These are phyloP conservation scores for Wallacemonas collosoma DNA, from an alignment of 208 protist genomes.

Conservation along the genomic window DNA sequence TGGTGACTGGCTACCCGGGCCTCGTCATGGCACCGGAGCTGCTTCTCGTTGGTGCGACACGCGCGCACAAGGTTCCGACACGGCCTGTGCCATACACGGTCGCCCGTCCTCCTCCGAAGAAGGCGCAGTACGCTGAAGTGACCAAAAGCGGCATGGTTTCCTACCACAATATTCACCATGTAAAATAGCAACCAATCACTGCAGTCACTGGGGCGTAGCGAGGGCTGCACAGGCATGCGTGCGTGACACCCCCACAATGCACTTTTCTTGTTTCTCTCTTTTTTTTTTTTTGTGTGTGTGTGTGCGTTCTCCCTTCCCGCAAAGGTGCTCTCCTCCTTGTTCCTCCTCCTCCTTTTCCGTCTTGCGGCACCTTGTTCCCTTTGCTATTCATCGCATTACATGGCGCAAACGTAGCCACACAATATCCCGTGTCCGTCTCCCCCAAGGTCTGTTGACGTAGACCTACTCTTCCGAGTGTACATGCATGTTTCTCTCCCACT, in stretches of 20 bases:
- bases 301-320: not conserved
- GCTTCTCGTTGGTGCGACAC: slow-evolving; percentile 44
- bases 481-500: not conserved
- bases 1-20: slow-evolving; percentile 55
- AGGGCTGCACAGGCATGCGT: too few relatives aligned
- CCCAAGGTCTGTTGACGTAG: not conserved
- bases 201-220: not conserved
- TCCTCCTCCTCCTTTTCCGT: too few relatives aligned
- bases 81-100: slow-evolving; percentile 76
- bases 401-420: not conserved
- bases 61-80: slow-evolving; percentile 53
- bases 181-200: slow-evolving; percentile 23
- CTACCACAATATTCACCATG: slow-evolving; percentile 56
- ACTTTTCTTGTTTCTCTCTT: not conserved
- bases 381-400: not conserved
- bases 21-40: slow-evolving; percentile 76
- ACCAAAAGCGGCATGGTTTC: slow-evolving; percentile 72
- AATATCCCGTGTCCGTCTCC: not conserved
- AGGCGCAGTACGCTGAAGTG: slow-evolving; percentile 46
- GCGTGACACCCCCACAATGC: too few relatives aligned
- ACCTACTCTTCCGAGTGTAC: not conserved
- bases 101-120: slow-evolving; percentile 15
- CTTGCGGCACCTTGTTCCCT: too few relatives aligned
- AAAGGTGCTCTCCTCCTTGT: too few relatives aligned
- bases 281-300: not conserved